Base-by-base conservation (phyloP, 768 basidiomycete genomes). In the Boletus insuetus region DNA sequence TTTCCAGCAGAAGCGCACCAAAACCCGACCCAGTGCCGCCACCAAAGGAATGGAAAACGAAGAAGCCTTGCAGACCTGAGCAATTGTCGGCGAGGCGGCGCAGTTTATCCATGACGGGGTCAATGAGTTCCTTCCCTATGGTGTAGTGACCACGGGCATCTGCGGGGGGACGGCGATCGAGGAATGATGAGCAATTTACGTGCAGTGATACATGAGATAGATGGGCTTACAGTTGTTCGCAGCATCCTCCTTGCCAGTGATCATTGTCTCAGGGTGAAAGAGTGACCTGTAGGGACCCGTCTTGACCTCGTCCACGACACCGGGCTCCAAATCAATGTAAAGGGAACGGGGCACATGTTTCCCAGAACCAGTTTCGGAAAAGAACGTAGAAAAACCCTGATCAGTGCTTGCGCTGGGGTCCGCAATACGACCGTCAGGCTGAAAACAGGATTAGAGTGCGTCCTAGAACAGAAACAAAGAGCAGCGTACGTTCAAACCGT, bases 1-100 rank as follows among this genome's bases (percentile, higher is more conserved):
- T 87, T 77, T 99, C 97, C 57, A 98, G 85, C 58, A 99, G 82
- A 65, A 99, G 89, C 55, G 97, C 96, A 71, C 97, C 97, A 67
- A 99, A 96, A 69, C 97, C 97, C 58, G 97, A 99, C 68, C 97
- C 97, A 70, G 97, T 98, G 74, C 97, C 97, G 70, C 97, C 97
- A 71, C 97, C 97, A 72, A 99, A 98, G 19, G 97, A 98, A 79
- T 98, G 97, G 86, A 98, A 98, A 69, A 98, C 92, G 70, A 98
- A 98, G 86, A 99, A 99, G 67, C 97, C 97, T 77, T 99, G 97
- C 43, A 99, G 86, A 71, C 97, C 97, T 47, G 86, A 84, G 78
- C 96, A 98, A 78, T 97, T 97, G 77, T 99, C 97, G 49, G 95
- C 92, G 59, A 99, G 85, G 63, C 92, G 89, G 72, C 97, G 91